Evolutionary conservation across 1,139 yeast genomes (phyloP).

Genomic region (Nakaseomyces kungkrabaensis): DNA sequence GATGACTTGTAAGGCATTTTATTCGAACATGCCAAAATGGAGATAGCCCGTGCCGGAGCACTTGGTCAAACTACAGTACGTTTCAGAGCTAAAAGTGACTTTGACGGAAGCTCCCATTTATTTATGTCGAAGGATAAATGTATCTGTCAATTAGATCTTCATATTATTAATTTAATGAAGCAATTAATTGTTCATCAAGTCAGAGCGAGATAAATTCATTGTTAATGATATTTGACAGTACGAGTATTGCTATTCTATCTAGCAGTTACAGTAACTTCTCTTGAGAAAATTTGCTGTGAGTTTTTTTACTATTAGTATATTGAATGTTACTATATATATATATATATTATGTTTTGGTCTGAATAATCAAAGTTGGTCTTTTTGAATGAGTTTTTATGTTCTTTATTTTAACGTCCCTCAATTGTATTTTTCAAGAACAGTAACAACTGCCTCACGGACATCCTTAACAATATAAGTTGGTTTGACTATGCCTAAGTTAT

Average conservation of each 20-base stretch:
- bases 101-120: background rate
- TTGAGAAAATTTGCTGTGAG: too few species aligned
- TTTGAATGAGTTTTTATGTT: too few species aligned
- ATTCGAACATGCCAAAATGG: background rate
- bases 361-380: too few species aligned
- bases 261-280: too few species aligned
- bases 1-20: slow-evolving; percentile 30
- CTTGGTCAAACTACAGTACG: background rate
- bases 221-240: too few species aligned
- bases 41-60: background rate
- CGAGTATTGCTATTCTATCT: too few species aligned
- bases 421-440: slow-evolving; percentile 19
- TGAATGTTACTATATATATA: too few species aligned
- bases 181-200: too few species aligned
- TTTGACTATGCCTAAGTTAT: slow-evolving; percentile 32
- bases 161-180: too few species aligned
- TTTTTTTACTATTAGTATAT: too few species aligned
- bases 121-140: background rate
- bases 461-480: slow-evolving; percentile 34
- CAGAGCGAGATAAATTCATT: too few species aligned
- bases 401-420: background rate
- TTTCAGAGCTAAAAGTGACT: background rate
- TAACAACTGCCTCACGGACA: slow-evolving; percentile 31
- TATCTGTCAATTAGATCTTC: background rate
- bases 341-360: too few species aligned